Conservation (phyloP, 768 basidiomycete species). For the Leucosporidium yakuticum region DNA sequence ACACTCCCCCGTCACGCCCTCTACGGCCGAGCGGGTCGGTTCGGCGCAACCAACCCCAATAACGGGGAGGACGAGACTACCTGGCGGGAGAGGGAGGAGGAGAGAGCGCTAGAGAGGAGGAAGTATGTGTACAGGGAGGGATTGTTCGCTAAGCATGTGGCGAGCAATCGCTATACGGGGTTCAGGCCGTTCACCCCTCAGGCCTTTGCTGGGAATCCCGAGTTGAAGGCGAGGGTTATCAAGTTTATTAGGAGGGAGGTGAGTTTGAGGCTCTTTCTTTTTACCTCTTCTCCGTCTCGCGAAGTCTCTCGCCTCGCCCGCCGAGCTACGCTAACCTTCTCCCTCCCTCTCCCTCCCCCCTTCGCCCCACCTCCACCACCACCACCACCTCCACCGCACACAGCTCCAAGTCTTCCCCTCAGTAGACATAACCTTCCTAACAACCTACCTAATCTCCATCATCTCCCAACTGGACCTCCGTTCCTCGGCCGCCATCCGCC, state of each 20-base stretch:
- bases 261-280: background rate
- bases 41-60: background rate
- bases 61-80: conserved; percentile 12
- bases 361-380: too few species aligned
- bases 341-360: background rate
- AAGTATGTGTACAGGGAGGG: conserved; percentile 35
- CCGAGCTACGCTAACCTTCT: background rate
- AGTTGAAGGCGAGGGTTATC: conserved; percentile 34
- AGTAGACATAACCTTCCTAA: conserved; percentile 37
- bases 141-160: conserved; percentile 39
- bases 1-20: conserved; percentile 27
- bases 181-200: conserved; percentile 31
- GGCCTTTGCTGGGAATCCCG: conserved; percentile 14
- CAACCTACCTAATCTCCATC: conserved; percentile 35
- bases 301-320: background rate
- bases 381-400: background rate
- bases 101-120: conserved; percentile 35
- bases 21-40: conserved; percentile 14
- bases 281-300: too few species aligned
- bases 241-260: conserved; percentile 38
- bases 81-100: conserved; percentile 21
- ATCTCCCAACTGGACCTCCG: conserved; percentile 40
- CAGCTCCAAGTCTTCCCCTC: conserved; percentile 36
- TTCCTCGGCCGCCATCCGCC: conserved; percentile 31
- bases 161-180: conserved; percentile 35